A percentile compares a stretch with the other conserved stretches of the same genome.
Conservation (phyloP, 805 yeast species). For the Maudiozyma saulgeensis region DNA sequence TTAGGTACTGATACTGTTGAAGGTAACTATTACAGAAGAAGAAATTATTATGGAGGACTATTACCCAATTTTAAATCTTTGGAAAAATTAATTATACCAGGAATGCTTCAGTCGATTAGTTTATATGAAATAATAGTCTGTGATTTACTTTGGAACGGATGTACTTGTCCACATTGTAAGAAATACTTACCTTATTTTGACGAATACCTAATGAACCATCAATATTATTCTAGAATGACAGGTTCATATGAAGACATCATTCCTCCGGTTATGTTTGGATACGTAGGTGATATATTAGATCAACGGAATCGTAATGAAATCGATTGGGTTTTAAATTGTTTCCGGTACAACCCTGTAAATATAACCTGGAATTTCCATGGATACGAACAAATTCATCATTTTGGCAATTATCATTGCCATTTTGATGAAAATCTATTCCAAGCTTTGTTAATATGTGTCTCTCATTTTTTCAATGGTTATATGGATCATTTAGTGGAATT, state of each 20-base stretch:
- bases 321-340: conserved; percentile 27
- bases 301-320: conserved; percentile 24
- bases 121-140: conserved; percentile 66
- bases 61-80: conserved; percentile 39
- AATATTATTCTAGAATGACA: conserved; percentile 40
- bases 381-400: conserved; percentile 34
- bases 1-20: conserved; percentile 56
- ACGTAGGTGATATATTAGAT: conserved; percentile 38
- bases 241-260: conserved; percentile 50
- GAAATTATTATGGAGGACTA: conserved; percentile 38
- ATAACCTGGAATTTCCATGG: conserved; percentile 43
- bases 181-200: conserved; percentile 45
- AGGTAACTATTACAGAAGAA: conserved; percentile 59
- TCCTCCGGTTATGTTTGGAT: conserved; percentile 47
- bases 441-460: conserved; percentile 32
- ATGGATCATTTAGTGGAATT: conserved; percentile 28
- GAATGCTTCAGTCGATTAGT: conserved; percentile 47
- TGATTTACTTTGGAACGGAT: conserved; percentile 70
- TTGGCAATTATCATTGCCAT: conserved; percentile 31
- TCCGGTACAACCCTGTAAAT: conserved; percentile 27
- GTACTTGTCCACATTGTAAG: conserved; percentile 52
- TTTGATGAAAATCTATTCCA: conserved; percentile 37
- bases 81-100: conserved; percentile 45
- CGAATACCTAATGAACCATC: conserved; percentile 53
- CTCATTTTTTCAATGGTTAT: conserved; percentile 40